Base-by-base conservation (phyloP, 352 stramenopile species). In the Pythium utonaiense region DNA sequence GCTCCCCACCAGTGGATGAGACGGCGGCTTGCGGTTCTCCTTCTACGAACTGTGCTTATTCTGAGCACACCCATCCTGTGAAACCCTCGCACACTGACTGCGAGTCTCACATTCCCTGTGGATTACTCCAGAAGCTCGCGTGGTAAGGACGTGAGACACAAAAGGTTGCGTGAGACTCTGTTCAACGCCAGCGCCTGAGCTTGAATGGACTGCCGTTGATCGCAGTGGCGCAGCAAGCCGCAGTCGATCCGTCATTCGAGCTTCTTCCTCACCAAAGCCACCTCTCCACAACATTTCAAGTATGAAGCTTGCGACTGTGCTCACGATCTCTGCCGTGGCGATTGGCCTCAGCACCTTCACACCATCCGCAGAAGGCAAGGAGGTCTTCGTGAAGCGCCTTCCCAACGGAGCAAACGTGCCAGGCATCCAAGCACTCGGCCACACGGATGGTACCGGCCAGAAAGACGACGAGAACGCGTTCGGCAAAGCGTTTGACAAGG, bases 371-470 rank as follows among this genome's bases (percentile, higher is more conserved):
- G 36, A 44, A 14, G 54, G 47, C 2, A 56, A 56, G 45, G 31
- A 47, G 10, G 12, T n/a, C 40, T 77, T 59, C 50, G 62, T 71
- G 0, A 48, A 58, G n/a, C 45, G 22, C 0, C 31, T 77, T 17
- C 69, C 69, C 2, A 77, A 77, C 53, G 69, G 65, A 22, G 49
- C 13, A 38, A 69, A 66, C n/a, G 59, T 71, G 25, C 21, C 33
- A 6, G 66, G 58, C 40, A 55, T 67, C 17, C 12, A 41, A 1
- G 64, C 61, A 3, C 36, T 76, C 16, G 69, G 69, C n/a, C 69
- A 76, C 47, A 21, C 52, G 2, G 22, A 65, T 22, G 25, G 25
- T 28, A 48, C 53, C 16, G 27, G n/a, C 14, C 55, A 53, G 30
- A 49, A 52, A 14, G 56, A 58, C 13, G 24, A 41, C 0, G 52